Evolutionary conservation across 2,329 filamentous ascomycete genomes (phyloP).

Genomic region (Diaporthe caulivora): DNA sequence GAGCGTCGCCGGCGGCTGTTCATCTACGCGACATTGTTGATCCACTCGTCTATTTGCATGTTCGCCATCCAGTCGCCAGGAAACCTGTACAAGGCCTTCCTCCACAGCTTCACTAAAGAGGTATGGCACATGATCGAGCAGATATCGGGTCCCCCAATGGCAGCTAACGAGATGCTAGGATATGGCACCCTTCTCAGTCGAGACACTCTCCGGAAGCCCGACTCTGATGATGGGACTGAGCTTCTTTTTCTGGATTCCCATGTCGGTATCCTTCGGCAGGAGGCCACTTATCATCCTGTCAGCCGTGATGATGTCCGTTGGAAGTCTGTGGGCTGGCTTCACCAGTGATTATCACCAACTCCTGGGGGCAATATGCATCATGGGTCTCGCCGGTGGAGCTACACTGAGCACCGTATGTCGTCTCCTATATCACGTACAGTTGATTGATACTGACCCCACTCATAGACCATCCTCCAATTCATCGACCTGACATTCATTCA

Average conservation of each 20-base stretch:
- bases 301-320: constrained; percentile 45
- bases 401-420: constrained; percentile 47
- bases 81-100: constrained; percentile 41
- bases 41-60: constrained; percentile 43
- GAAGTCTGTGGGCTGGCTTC: constrained; percentile 46
- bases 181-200: constrained; percentile 44
- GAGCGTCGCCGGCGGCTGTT: constrained; percentile 40
- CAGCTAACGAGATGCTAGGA: constrained; percentile 38
- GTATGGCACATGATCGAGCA: constrained; percentile 31
- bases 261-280: constrained; percentile 52
- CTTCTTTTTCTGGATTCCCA: constrained; percentile 52
- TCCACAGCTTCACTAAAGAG: constrained; percentile 41
- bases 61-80: constrained; percentile 44
- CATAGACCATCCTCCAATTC: constrained; percentile 50
- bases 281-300: constrained; percentile 51
- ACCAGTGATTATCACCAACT: constrained; percentile 46
- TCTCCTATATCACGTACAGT: background rate
- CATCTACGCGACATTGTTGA: constrained; percentile 40
- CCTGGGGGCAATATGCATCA: constrained; percentile 47
- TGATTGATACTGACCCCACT: constrained; percentile 11
- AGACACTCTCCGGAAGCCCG: constrained; percentile 46
- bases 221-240: constrained; percentile 52
- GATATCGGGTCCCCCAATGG: background rate
- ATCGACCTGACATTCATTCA: constrained; percentile 55
- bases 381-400: constrained; percentile 50